Conservation (phyloP, 2,329 filamentous ascomycete genomes). For the Sporothrix brasiliensis region DNA sequence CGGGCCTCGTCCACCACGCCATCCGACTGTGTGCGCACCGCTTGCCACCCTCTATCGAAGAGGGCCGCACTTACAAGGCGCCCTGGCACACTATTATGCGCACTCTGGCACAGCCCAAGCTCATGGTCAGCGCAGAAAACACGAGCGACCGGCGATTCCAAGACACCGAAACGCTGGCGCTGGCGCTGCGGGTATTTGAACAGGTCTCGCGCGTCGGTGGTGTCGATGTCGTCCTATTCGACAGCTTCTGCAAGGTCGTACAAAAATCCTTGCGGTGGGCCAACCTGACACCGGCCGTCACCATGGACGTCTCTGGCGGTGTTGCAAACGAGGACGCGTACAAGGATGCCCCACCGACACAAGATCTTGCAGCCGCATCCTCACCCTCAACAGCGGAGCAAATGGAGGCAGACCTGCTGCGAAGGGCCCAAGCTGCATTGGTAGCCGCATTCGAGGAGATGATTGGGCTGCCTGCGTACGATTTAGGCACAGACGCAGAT, state of each 20-base stretch:
- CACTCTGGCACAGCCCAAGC: constrained; percentile 44
- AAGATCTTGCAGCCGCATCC: too few species aligned
- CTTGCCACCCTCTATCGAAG: constrained; percentile 37
- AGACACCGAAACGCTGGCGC: constrained; percentile 41
- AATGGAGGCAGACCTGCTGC: constrained; percentile 26
- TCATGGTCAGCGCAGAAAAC: constrained; percentile 40
- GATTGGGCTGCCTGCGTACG: constrained; percentile 34
- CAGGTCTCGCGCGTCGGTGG: constrained; percentile 41
- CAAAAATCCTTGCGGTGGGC: constrained; percentile 33
- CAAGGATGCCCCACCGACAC: not conserved
- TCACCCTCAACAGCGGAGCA: not conserved
- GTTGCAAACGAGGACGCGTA: not conserved
- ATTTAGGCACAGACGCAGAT: not conserved
- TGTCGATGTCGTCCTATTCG: constrained; percentile 45
- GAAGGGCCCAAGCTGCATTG: constrained; percentile 33
- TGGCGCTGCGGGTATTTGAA: constrained; percentile 43
- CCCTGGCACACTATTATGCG: constrained; percentile 51
- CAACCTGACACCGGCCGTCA: not conserved
- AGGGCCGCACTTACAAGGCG: constrained; percentile 43
- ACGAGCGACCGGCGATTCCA: constrained; percentile 35
- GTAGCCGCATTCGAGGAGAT: constrained; percentile 38
- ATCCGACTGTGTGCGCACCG: constrained; percentile 43
- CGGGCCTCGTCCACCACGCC: constrained; percentile 42
- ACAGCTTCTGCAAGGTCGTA: constrained; percentile 41
- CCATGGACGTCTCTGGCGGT: not conserved